Evolutionary conservation across 192 early-diverging fungal species (phyloP).

Genomic region (Glomus cerebriforme): DNA sequence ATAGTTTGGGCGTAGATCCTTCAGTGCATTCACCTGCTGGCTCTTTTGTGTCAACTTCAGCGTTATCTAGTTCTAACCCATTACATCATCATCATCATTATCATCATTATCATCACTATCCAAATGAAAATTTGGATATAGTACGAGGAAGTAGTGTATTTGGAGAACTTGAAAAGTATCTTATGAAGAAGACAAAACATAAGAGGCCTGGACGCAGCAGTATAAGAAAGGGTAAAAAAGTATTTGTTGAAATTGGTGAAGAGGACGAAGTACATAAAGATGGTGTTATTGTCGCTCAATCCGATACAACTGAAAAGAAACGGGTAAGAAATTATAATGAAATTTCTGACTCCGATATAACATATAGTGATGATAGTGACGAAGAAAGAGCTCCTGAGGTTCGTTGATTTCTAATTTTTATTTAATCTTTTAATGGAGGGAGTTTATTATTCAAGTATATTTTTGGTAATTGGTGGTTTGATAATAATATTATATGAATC

Average conservation of each 20-base stretch:
- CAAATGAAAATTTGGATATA: slow-evolving; percentile 21
- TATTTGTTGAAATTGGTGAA: slow-evolving; percentile 6
- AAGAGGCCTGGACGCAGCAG: background rate
- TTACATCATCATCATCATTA: slow-evolving; percentile 31
- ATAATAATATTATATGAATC: background rate
- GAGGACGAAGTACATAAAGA: slow-evolving; percentile 2
- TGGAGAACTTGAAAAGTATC: slow-evolving; percentile 31
- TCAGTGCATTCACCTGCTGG: slow-evolving; percentile 26
- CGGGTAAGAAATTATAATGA: background rate
- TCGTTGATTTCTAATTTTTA: slow-evolving; percentile 13
- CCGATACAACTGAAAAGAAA: slow-evolving; percentile 18
- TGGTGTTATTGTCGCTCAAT: background rate
- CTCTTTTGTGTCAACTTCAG: slow-evolving; percentile 13
- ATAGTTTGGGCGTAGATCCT: slow-evolving; percentile 29
- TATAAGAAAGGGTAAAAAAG: slow-evolving; percentile 15
- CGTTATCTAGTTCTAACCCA: slow-evolving; percentile 32
- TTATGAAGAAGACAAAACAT: slow-evolving; percentile 18
- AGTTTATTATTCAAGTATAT: background rate
- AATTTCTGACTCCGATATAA: background rate
- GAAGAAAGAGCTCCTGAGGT: slow-evolving; percentile 25
- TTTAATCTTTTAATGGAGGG: background rate
- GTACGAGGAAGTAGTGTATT: slow-evolving; percentile 25
- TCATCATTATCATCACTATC: slow-evolving; percentile 32
- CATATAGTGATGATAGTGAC: background rate
- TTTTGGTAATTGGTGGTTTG: slow-evolving; percentile 1